These are phyloP conservation scores for Metschnikowia henanensis DNA, from an alignment of 805 yeast species.

Conservation along the genomic window DNA sequence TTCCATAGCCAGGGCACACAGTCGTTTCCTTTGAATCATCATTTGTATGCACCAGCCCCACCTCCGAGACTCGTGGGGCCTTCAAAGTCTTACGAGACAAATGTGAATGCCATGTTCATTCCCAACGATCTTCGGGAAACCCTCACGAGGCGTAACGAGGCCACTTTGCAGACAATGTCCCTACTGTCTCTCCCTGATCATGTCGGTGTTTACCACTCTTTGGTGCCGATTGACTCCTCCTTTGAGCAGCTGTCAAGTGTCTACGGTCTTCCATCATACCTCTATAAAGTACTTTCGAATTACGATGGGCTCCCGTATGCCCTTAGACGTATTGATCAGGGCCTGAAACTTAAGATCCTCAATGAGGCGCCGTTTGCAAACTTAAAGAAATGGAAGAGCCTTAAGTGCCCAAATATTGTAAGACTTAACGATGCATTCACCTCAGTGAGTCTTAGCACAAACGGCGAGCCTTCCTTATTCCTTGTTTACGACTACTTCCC, in stretches of 20 bases:
- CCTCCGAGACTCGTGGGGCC: slow-evolving; percentile 67
- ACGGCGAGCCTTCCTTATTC: slow-evolving; percentile 52
- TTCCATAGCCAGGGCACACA: slow-evolving; percentile 15
- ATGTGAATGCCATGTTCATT: slow-evolving; percentile 67
- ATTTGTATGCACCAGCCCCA: slow-evolving; percentile 87
- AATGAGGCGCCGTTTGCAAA: slow-evolving; percentile 60
- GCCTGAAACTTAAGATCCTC: slow-evolving; percentile 18
- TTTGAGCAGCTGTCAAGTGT: slow-evolving; percentile 32
- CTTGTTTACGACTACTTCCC: slow-evolving; percentile 88
- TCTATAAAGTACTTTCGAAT: slow-evolving; percentile 81
- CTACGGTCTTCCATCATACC: slow-evolving; percentile 57
- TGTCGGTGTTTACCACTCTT: slow-evolving; percentile 68
- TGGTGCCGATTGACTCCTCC: slow-evolving; percentile 72
- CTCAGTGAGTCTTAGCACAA: slow-evolving; percentile 80
- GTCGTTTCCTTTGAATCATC: slow-evolving; percentile 67
- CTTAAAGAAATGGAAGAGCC: slow-evolving; percentile 65
- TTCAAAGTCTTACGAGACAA: slow-evolving; percentile 69
- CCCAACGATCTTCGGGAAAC: slow-evolving; percentile 70
- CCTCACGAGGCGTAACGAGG: slow-evolving; percentile 74
- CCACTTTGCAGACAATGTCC: slow-evolving; percentile 67
- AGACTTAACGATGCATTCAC: slow-evolving; percentile 81
- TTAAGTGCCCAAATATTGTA: slow-evolving; percentile 58
- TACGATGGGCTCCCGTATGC: slow-evolving; percentile 76
- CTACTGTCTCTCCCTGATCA: slow-evolving; percentile 53
- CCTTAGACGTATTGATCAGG: slow-evolving; percentile 65